These are phyloP conservation scores for Nymphaea colorata DNA, from an alignment of 164 flowering plant species.

Conservation along the genomic window DNA sequence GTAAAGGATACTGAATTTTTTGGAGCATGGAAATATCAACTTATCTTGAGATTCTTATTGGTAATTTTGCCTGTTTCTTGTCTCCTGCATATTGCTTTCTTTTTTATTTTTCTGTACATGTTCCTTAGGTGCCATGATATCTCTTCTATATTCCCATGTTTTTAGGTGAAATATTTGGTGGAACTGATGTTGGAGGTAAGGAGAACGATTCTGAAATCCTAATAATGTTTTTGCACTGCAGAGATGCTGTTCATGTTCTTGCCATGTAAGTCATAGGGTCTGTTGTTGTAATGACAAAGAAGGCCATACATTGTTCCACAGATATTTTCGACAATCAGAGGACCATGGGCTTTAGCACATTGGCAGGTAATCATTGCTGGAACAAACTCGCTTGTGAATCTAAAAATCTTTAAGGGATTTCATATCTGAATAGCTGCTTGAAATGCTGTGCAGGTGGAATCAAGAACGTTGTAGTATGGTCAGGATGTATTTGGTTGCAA, in stretches of 20 bases:
- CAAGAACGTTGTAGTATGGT: too few relatives aligned
- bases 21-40: too few relatives aligned
- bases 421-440: not conserved
- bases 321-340: constrained; percentile 72
- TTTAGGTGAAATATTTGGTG: constrained; percentile 96
- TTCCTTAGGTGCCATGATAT: too few relatives aligned
- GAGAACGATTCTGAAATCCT: constrained; percentile 68
- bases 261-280: constrained; percentile 11
- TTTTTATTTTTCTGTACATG: too few relatives aligned
- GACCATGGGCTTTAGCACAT: constrained; percentile 89
- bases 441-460: constrained; percentile 31
- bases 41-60: too few relatives aligned
- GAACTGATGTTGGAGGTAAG: constrained; percentile 39
- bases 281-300: constrained; percentile 11
- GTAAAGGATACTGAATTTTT: too few relatives aligned
- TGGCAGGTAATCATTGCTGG: constrained; percentile 68
- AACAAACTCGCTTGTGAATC: not conserved
- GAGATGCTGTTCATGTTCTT: constrained; percentile 40
- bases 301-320: constrained; percentile 30
- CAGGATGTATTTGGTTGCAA: too few relatives aligned
- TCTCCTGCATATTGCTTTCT: too few relatives aligned
- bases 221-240: constrained; percentile 39
- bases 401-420: not conserved
- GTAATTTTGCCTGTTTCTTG: too few relatives aligned
- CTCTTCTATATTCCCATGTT: not conserved